Conservation (phyloP, 768 basidiomycete genomes). For the Tricholomella constricta region DNA sequence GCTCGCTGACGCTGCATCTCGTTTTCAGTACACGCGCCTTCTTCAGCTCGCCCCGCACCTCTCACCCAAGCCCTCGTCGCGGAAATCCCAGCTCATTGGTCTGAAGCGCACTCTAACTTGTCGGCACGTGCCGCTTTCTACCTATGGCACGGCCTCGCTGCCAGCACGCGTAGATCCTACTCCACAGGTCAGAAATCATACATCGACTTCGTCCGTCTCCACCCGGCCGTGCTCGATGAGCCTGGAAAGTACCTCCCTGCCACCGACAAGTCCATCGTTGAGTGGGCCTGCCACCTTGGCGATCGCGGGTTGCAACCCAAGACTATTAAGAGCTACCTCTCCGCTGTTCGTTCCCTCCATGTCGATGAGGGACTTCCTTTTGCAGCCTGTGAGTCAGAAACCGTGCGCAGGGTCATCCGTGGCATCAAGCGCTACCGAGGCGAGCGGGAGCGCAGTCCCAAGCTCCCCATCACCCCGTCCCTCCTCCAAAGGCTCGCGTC, state of each 20-base stretch:
- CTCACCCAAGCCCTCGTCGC: slow-evolving; percentile 11
- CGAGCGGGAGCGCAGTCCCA: slow-evolving; percentile 23
- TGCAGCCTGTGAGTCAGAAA: slow-evolving; percentile 24
- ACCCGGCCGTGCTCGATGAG: slow-evolving; percentile 14
- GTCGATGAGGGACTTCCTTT: slow-evolving; percentile 30
- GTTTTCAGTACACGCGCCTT: slow-evolving; percentile 23
- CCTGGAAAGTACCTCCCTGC: slow-evolving; percentile 21
- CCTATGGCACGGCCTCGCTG: slow-evolving; percentile 33
- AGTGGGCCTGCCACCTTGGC: slow-evolving; percentile 23
- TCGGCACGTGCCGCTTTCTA: slow-evolving; percentile 21
- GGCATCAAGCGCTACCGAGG: slow-evolving; percentile 35
- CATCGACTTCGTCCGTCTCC: slow-evolving; percentile 25
- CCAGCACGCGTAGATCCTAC: slow-evolving; percentile 31
- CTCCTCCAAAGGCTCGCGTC: slow-evolving; percentile 19
- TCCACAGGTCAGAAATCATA: slow-evolving; percentile 31
- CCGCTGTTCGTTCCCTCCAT: slow-evolving; percentile 29
- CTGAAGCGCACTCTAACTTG: slow-evolving; percentile 15
- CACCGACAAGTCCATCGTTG: slow-evolving; percentile 12
- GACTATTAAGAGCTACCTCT: slow-evolving; percentile 25
- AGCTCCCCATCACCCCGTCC: slow-evolving; percentile 24
- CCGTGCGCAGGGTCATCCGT: slow-evolving; percentile 28
- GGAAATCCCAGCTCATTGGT: slow-evolving; percentile 23
- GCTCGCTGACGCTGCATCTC: slow-evolving; percentile 25
- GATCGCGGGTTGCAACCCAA: slow-evolving; percentile 11
- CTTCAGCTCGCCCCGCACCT: slow-evolving; percentile 29